Evolutionary conservation across 2,329 filamentous ascomycete genomes (phyloP).

Genomic region (Alternaria ventricosa): DNA sequence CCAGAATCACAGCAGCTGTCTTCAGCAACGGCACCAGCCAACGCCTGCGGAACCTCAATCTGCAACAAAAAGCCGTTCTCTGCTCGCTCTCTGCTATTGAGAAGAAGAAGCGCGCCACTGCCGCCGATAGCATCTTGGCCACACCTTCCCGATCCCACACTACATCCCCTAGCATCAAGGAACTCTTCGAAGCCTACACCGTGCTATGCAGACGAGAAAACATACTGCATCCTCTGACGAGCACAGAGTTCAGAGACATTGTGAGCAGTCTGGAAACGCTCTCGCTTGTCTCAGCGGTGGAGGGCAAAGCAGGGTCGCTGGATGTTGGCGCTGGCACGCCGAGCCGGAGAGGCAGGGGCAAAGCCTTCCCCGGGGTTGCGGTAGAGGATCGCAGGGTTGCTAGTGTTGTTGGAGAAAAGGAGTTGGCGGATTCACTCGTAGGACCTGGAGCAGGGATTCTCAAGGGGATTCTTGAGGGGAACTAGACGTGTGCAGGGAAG

Average conservation of each 20-base stretch:
- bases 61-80: constrained; percentile 94
- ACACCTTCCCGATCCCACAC: constrained; percentile 55
- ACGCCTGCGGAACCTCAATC: constrained; percentile 83
- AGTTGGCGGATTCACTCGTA: constrained; percentile 73
- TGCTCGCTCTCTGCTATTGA: constrained; percentile 90
- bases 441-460: constrained; percentile 55
- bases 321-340: constrained; percentile 68
- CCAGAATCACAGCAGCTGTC: constrained; percentile 85
- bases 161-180: constrained; percentile 80
- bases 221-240: constrained; percentile 86
- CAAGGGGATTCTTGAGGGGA: constrained; percentile 40
- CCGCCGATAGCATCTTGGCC: constrained; percentile 33
- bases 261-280: constrained; percentile 87
- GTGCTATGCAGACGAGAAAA: constrained; percentile 84
- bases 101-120: constrained; percentile 66
- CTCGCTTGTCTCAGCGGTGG: constrained; percentile 74
- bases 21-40: constrained; percentile 90
- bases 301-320: constrained; percentile 75
- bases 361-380: constrained; percentile 53
- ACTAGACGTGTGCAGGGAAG: constrained; percentile 5
- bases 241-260: constrained; percentile 93
- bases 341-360: constrained; percentile 67
- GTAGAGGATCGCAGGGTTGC: constrained; percentile 79
- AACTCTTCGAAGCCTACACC: constrained; percentile 83
- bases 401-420: constrained; percentile 79